Base-by-base conservation (phyloP, 2,329 filamentous ascomycete genomes). In the Coccinonectria pachysandricola region DNA sequence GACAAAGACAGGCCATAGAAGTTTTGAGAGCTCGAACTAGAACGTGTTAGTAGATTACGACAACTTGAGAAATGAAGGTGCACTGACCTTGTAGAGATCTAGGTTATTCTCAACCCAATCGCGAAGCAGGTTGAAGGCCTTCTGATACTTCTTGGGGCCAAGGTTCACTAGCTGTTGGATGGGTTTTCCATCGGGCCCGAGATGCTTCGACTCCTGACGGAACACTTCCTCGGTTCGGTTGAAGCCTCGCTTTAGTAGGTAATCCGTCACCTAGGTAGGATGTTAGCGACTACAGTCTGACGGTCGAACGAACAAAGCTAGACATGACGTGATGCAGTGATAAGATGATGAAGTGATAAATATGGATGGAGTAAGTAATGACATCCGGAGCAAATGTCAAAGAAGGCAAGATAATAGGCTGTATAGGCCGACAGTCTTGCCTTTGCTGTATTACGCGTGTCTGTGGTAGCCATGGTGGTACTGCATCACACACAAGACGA, bases 171-270 rank as follows among this genome's bases (percentile, higher is more conserved):
- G 71, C 27, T 64, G 61, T 24, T 75, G 68, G 17, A 88, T 70
- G 2, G 85, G 83, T 32, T 80, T 74, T 7, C 86, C 87, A 51
- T 86, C 83, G 12, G 79, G 69, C 30, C 88, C 83, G 21, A 91
- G 68, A 42, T 86, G 77, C 13, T 82, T 77, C 2, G 87, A 93
- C 55, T 98, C 91, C 53, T 85, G 80, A 21, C 91, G 75, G 27
- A 98, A 82, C 51, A 91, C 83, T 12, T 88, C 83, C 55, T 98
- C 91, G 1, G 91, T 96, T 13, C 81, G 72, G 28, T 78, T 86
- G 56, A 95, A 98, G 0, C 91, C 91, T 41, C 95, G 87, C 54
- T 98, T 98, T 3, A 86, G 74, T 1, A 98, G 67, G 53, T 98
- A 98, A 45, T 98, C 91, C 7, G 94, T 87, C 4, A 98, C 71